Base-by-base conservation (phyloP, 345 rosid species). In the Noccaea bulbosa region DNA sequence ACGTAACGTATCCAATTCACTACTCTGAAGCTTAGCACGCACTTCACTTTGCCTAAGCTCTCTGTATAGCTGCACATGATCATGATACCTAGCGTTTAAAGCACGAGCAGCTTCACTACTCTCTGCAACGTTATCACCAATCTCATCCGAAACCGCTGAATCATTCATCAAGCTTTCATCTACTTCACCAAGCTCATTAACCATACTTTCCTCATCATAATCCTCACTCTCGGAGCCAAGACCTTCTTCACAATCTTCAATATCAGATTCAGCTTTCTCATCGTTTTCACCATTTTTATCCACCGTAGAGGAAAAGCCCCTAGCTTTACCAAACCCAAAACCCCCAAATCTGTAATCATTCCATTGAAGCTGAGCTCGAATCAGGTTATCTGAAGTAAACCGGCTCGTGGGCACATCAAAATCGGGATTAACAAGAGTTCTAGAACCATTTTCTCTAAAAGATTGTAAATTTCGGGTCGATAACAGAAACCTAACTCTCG, bases 21-120 rank as follows among this genome's bases (percentile, higher is more conserved):
- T 43, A 11, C 41, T 81, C 38, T 46, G 74, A 39, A 83, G 53
- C 68, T 78, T 87, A 39, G 20, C 77, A 34, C 75, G 65, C 75
- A 49, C 71, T 72, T 81, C 81, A 39, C 71, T 69, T 55, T 69
- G 61, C 12, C 76, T 65, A 54, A 93, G 89, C 74, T 88, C 89
- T 45, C 37, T 52, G 66, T 84, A 91, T 51, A 88, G 50, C 12
- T 82, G 87, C 56, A 79, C 76, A 50, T 92, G 97, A 73, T 86
- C 86, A 49, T 65, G 20, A 70, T 39, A 66, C 40, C 50, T 50
- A 45, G 49, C 63, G 32, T 72, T 62, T 40, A 77, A 52, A 62
- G 70, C 27, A 45, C 44, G 22, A 32, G 56, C 65, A 45, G 66
- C 51, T 17, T 65, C 72, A 8, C 73, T 71, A 58, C 51, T 39